Evolutionary conservation across 208 protist species (phyloP), one percentile per base, ranked within the genome.

Genomic region (Tritrichomonas foetus): DNA sequence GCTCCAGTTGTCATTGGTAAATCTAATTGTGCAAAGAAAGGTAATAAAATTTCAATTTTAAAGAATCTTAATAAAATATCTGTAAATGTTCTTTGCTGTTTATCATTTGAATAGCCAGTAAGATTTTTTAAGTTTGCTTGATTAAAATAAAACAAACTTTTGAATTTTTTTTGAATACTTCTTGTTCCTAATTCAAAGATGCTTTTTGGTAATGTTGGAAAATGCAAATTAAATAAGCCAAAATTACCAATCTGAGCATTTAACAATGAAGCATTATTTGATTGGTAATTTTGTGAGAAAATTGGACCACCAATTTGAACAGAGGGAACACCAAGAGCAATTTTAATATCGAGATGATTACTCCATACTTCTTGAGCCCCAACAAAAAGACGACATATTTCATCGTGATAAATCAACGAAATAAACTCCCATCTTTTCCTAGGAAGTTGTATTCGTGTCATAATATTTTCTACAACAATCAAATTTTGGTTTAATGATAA

Each of bases 1-100:
- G 33, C 57, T 33, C 78, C 78, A 20, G 25, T 27, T 1, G 8
- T 20, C 11, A 47, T 57, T 9, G 25, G 25, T 11, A 89, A 16
- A 89, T 89, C 78, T 27, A 89, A 39, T 89, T 89, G 78, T 11
- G 78, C 78, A 39, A 89, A 89, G 8, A 89, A 39, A 39, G 78
- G 78, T 20, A 89, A 39, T 33, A 89, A 33, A 33, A 89, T 89
- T 57, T 89, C 78, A 13, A 89, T 61, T 9, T 49, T 49, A 39
- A 89, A 89, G 16, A 89, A 89, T 57, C 41, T 33, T 27, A 89
- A 39, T 3, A 89, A 57, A 57, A 89, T 50, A 57, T 89, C 47
- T 30, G 47, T 3, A 57, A 89, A 50, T 39, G 14, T 55, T 44
- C 16, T 25, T 27, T 36, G 2, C 39, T 89, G 41, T 11, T 33